phyloP scores from a whole-genome alignment of 176 grass and related monocot species.

The Poa annua region DNA sequence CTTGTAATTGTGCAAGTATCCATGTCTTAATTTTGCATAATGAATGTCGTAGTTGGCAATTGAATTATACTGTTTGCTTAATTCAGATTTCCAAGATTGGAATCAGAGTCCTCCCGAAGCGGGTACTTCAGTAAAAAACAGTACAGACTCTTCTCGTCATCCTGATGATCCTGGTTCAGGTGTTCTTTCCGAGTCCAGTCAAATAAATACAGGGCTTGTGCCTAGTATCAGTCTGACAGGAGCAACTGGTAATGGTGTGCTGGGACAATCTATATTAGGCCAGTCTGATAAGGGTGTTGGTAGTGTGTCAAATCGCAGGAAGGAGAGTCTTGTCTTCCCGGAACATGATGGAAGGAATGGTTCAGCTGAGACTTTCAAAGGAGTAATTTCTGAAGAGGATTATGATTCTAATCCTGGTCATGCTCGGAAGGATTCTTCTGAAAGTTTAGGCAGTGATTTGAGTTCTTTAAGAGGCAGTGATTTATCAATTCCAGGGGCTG shows the following conservation, averaged over 20 bases:
- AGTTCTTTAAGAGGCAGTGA: slow-evolving; percentile 97
- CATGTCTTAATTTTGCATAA: slow-evolving; percentile 6
- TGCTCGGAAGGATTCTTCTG: slow-evolving; percentile 78
- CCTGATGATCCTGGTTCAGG: slow-evolving; percentile 49
- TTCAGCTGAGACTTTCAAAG: slow-evolving; percentile 40
- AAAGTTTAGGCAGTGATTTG: slow-evolving; percentile 91
- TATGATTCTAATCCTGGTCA: slow-evolving; percentile 58
- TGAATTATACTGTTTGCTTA: slow-evolving; percentile 39
- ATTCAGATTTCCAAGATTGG: slow-evolving; percentile 75
- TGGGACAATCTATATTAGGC: slow-evolving; percentile 57
- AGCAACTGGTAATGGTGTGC: slow-evolving; percentile 59
- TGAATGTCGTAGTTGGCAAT: slow-evolving; percentile 7
- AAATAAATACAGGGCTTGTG: slow-evolving; percentile 38
- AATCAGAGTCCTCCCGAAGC: slow-evolving; percentile 61
- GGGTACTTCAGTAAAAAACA: slow-evolving; percentile 57
- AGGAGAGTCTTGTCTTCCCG: slow-evolving; percentile 42
- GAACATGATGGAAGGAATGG: slow-evolving; percentile 54
- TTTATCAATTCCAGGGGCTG: slow-evolving; percentile 66
- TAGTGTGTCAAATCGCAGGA: slow-evolving; percentile 47
- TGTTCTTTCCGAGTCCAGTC: slow-evolving; percentile 45
- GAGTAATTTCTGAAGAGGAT: slow-evolving; percentile 55
- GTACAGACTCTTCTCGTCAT: slow-evolving; percentile 34
- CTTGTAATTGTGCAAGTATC: slow-evolving; percentile 22
- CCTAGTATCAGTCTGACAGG: slow-evolving; percentile 41
- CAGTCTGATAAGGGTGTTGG: slow-evolving; percentile 44